Evolutionary conservation across 75 land plant genomes (phyloP).

Genomic region (Pseudotsuga menziesii): DNA sequence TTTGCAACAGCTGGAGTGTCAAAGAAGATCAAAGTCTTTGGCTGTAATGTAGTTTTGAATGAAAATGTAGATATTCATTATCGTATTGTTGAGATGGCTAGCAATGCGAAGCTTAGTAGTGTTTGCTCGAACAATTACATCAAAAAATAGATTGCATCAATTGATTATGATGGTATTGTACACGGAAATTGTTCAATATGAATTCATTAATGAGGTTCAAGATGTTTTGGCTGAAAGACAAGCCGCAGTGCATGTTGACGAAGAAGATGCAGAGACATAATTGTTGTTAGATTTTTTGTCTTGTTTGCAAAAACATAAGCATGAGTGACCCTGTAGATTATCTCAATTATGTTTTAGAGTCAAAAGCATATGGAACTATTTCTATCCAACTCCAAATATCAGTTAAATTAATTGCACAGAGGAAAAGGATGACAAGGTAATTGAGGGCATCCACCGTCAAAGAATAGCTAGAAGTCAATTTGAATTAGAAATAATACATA

Average conservation of each 20-base stretch:
- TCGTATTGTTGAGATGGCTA: conserved; percentile 86
- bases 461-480: no score
- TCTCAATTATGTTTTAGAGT: conserved; percentile 43
- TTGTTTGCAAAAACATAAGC: conserved; percentile 59
- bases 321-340: conserved; percentile 50
- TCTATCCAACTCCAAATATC: no score
- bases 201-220: conserved; percentile 46
- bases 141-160: conserved; percentile 86
- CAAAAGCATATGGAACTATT: no score
- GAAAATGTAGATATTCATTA: conserved; percentile 84
- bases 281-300: conserved; percentile 70
- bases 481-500: no score
- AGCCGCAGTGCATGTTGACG: conserved; percentile 43
- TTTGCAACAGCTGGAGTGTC: conserved; percentile 98
- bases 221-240: conserved; percentile 35
- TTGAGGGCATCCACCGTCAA: no score
- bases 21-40: conserved; percentile 94
- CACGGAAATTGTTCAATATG: conserved; percentile 77
- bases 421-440: no score
- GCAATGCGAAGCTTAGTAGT: conserved; percentile 78
- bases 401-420: no score
- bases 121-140: conserved; percentile 90
- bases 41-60: conserved; percentile 62
- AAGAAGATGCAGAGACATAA: conserved; percentile 75
- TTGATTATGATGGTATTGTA: conserved; percentile 86